Conservation (phyloP, 352 stramenopile genomes). For the Peronospora farinosa region DNA sequence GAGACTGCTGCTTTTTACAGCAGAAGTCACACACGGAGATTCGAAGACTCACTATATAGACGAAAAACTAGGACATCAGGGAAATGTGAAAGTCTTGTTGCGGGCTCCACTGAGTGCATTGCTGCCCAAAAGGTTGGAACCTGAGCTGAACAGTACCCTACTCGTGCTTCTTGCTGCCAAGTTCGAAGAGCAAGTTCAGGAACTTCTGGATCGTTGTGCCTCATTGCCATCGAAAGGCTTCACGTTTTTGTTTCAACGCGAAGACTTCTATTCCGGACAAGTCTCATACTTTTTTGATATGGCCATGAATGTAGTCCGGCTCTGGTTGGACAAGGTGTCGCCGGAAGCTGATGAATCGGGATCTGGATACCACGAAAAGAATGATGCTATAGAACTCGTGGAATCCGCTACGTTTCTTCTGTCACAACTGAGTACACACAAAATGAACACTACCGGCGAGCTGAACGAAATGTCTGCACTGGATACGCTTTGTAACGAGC, state of each 20-base stretch:
- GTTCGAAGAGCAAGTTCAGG: slow-evolving; percentile 36
- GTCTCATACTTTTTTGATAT: slow-evolving; percentile 24
- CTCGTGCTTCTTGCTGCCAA: slow-evolving; percentile 37
- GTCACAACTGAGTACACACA: slow-evolving; percentile 36
- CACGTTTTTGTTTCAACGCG: slow-evolving; percentile 18
- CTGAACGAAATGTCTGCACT: slow-evolving; percentile 24
- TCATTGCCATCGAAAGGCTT: slow-evolving; percentile 7
- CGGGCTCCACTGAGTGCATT: slow-evolving; percentile 7
- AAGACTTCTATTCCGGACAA: slow-evolving; percentile 10
- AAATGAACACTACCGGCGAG: slow-evolving; percentile 31
- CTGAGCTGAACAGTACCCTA: slow-evolving; percentile 17
- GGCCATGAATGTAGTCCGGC: slow-evolving; percentile 12
- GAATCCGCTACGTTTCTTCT: slow-evolving; percentile 29
- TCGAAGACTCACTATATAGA: neutral
- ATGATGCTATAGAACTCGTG: slow-evolving; percentile 22
- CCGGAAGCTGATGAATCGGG: neutral
- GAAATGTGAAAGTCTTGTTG: slow-evolving; percentile 4
- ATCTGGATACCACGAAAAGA: slow-evolving; percentile 18
- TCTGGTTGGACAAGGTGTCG: slow-evolving; percentile 12
- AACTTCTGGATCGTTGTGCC: slow-evolving; percentile 7
- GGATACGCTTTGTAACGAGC: slow-evolving; percentile 28
- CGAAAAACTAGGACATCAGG: neutral
- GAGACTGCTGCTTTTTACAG: slow-evolving; percentile 40
- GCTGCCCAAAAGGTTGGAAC: neutral
- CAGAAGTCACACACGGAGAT: slow-evolving; percentile 14